Percentiles rank a stretch among this genome's conserved stretches.
phyloP scores from a whole-genome alignment of 2,329 filamentous ascomycete genomes.

The Cordyceps javanica region DNA sequence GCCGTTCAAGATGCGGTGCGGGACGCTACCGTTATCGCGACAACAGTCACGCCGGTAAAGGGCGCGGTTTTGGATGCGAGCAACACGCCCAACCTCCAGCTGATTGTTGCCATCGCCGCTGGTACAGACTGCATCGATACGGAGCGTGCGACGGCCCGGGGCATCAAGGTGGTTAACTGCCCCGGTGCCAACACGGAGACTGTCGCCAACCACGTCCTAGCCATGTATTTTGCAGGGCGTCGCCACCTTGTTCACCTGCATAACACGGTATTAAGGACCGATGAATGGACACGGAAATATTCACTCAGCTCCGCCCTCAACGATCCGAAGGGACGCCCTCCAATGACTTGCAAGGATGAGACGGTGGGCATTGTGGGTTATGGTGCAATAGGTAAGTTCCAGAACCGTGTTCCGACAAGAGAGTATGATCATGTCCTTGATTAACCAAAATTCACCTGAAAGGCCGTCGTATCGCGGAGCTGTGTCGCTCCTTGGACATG shows the following conservation, averaged over 20 bases:
- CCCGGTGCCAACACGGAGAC: slow-evolving; percentile 69
- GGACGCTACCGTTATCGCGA: neutral
- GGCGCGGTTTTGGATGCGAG: neutral
- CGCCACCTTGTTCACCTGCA: slow-evolving; percentile 11
- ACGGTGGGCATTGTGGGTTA: slow-evolving; percentile 23
- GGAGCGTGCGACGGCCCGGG: slow-evolving; percentile 57
- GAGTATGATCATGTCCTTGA: neutral
- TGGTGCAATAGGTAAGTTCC: slow-evolving; percentile 13
- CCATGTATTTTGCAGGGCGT: slow-evolving; percentile 53
- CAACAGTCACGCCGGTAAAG: neutral
- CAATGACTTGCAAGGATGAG: slow-evolving; percentile 23
- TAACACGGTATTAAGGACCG: slow-evolving; percentile 1
- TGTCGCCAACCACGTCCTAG: slow-evolving; percentile 66
- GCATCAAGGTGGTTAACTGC: slow-evolving; percentile 69
- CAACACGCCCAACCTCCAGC: neutral
- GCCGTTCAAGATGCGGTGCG: neutral
- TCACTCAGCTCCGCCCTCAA: slow-evolving; percentile 17
- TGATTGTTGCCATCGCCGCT: slow-evolving; percentile 3
- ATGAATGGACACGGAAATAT: slow-evolving; percentile 15
- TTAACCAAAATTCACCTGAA: neutral
- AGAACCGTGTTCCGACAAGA: neutral
- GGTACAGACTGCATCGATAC: slow-evolving; percentile 73
- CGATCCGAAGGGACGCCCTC: slow-evolving; percentile 17
- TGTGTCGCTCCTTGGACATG: slow-evolving; percentile 20
- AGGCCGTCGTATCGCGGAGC: slow-evolving; percentile 19